These are phyloP conservation scores for Xylariaceae sp. DNA, from an alignment of 2,329 filamentous ascomycete genomes.

Conservation along the genomic window DNA sequence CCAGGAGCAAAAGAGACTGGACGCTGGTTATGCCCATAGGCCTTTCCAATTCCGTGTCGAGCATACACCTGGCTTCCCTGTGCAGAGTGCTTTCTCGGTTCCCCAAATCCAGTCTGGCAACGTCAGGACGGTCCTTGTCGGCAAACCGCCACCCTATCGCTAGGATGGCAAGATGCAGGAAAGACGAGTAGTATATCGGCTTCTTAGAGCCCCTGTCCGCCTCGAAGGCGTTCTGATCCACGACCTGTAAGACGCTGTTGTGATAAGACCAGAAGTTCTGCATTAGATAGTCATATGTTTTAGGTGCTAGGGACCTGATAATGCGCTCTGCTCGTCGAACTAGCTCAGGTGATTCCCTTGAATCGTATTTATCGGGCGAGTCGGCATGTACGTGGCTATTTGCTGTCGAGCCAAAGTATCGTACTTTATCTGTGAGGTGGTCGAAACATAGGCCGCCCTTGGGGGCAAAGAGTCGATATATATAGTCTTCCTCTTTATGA, in stretches of 20 bases:
- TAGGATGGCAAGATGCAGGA: constrained; percentile 16
- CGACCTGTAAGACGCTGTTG: constrained; percentile 14
- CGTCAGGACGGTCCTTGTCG: constrained; percentile 15
- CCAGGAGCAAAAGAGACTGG: constrained; percentile 15
- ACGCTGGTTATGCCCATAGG: constrained; percentile 13
- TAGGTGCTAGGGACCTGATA: constrained; percentile 16
- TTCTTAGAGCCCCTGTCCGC: constrained; percentile 15
- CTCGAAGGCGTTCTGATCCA: constrained; percentile 16
- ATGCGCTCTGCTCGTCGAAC: constrained; percentile 17
- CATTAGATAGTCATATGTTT: constrained; percentile 17
- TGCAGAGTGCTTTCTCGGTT: constrained; percentile 15
- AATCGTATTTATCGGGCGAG: constrained; percentile 3
- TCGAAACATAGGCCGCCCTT: constrained; percentile 5
- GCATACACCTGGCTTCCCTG: constrained; percentile 16
- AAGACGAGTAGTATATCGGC: constrained; percentile 16
- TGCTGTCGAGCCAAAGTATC: constrained; percentile 12
- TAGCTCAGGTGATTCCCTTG: constrained; percentile 12
- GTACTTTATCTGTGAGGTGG: constrained; percentile 7
- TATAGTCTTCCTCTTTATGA: constrained; percentile 6
- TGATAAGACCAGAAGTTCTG: constrained; percentile 17
- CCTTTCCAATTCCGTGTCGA: constrained; percentile 16
- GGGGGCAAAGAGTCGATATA: constrained; percentile 9
- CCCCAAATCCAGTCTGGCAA: constrained; percentile 13
- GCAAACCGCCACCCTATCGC: constrained; percentile 17
- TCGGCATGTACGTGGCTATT: constrained; percentile 9